A percentile compares a stretch with the other conserved stretches of the same genome.
Evolutionary conservation across 2,329 filamentous ascomycete species (phyloP).

Genomic region (Fusarium aywerte): DNA sequence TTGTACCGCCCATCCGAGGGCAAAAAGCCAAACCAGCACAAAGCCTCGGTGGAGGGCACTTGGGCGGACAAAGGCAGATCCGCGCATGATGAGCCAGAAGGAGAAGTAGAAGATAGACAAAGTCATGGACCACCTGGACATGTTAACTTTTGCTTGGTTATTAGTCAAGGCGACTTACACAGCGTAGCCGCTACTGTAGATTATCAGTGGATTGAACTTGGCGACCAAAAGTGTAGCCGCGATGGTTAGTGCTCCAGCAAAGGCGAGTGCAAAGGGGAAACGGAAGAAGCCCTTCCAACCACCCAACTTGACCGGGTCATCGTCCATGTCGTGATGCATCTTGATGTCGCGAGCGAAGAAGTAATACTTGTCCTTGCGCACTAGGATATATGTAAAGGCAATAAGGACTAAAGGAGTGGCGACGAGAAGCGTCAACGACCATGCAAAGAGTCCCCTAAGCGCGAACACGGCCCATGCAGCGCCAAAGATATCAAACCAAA

Average conservation of each 20-base stretch:
- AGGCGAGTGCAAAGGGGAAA: constrained; percentile 78
- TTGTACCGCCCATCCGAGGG: constrained; percentile 76
- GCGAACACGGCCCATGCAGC: constrained; percentile 80
- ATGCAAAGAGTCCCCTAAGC: constrained; percentile 85
- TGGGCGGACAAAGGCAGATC: constrained; percentile 82
- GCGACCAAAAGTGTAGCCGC: constrained; percentile 78
- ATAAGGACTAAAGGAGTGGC: constrained; percentile 80
- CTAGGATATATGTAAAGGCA: constrained; percentile 74
- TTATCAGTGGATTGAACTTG: constrained; percentile 87
- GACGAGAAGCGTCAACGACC: constrained; percentile 85
- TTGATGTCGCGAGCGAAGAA: constrained; percentile 74
- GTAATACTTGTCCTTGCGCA: constrained; percentile 84
- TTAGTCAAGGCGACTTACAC: constrained; percentile 59
- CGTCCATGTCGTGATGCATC: constrained; percentile 67
- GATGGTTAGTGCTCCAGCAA: constrained; percentile 75
- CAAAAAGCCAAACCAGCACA: constrained; percentile 84
- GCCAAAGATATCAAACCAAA: constrained; percentile 96
- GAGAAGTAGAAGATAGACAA: constrained; percentile 81
- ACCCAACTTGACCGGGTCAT: constrained; percentile 71
- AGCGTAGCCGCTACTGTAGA: constrained; percentile 89
- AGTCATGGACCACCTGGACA: constrained; percentile 79
- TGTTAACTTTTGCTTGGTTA: constrained; percentile 28
- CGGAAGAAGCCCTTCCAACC: constrained; percentile 87
- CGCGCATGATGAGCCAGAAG: constrained; percentile 84
- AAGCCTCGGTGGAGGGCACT: constrained; percentile 88